These are phyloP conservation scores for Xerocomus brunneocitrinus DNA, from an alignment of 768 basidiomycete species.

Conservation along the genomic window DNA sequence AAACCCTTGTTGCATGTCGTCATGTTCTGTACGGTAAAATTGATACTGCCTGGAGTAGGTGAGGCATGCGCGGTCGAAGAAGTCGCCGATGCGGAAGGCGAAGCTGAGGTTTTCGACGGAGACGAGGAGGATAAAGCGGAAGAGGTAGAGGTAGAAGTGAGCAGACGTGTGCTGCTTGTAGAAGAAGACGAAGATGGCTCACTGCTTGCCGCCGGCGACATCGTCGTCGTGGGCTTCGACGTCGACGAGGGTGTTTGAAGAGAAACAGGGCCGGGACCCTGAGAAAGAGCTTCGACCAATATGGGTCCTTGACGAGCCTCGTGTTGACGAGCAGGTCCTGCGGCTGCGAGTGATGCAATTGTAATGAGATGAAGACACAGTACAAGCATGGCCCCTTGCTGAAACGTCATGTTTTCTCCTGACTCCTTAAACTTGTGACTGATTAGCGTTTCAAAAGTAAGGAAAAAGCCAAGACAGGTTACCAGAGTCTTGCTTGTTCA, in stretches of 20 bases:
- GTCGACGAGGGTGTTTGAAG: conserved; percentile 3
- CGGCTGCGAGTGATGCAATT: conserved; percentile 12
- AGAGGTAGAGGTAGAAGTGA: neutral
- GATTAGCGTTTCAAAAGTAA: neutral
- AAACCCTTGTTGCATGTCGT: conserved; percentile 31
- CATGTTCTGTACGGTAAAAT: conserved; percentile 28
- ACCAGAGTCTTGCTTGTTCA: neutral
- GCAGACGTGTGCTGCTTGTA: conserved; percentile 1
- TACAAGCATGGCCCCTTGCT: neutral
- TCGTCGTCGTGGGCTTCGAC: conserved; percentile 5
- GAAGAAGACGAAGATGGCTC: conserved; percentile 7
- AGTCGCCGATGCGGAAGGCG: conserved; percentile 4
- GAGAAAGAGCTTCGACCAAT: neutral
- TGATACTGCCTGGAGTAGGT: conserved; percentile 14
- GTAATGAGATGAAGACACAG: conserved; percentile 6
- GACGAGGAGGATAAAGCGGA: conserved; percentile 1
- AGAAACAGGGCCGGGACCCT: conserved; percentile 9
- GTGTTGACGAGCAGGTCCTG: conserved; percentile 9
- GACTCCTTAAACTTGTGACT: neutral
- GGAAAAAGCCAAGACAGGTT: neutral
- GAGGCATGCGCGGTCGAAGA: conserved; percentile 16
- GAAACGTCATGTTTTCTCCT: conserved; percentile 15
- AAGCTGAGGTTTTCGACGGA: conserved; percentile 3
- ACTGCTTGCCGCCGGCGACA: conserved; percentile 14
- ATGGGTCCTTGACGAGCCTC: conserved; percentile 23